phyloP scores from a whole-genome alignment of 352 stramenopile genomes.

The Phytophthora crassamura region DNA sequence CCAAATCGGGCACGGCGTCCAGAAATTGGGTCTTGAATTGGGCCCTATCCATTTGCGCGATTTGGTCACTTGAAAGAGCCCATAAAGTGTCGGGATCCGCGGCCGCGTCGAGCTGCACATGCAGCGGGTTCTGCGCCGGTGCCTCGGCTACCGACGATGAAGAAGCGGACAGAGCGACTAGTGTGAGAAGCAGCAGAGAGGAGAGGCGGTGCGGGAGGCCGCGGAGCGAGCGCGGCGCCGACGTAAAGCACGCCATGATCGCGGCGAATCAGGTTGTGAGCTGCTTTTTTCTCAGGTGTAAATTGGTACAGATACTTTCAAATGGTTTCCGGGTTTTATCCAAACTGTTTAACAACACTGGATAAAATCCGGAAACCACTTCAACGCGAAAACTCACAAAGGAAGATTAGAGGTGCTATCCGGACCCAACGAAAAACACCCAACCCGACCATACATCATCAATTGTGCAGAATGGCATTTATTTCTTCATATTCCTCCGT shows the following conservation, averaged over 20 bases:
- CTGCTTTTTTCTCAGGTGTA: no score
- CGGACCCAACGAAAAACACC: no score
- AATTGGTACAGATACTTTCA: no score
- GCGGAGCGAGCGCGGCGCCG: neutral
- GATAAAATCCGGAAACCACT: no score
- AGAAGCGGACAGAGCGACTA: neutral
- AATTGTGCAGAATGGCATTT: no score
- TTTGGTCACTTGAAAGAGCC: conserved; percentile 30
- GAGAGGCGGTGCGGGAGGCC: neutral
- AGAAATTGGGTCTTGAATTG: conserved; percentile 48
- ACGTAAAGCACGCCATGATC: conserved; percentile 13
- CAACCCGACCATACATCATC: no score
- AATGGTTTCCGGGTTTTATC: no score
- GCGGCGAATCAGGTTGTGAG: conserved; percentile 18
- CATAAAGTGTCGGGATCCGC: conserved; percentile 26
- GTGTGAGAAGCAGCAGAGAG: neutral
- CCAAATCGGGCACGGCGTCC: conserved; percentile 62
- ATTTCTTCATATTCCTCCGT: no score
- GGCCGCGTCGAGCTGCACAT: conserved; percentile 6
- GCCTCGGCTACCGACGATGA: neutral
- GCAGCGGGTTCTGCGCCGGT: conserved; percentile 15
- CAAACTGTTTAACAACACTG: no score
- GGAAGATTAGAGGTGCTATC: no score
- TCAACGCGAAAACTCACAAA: no score
- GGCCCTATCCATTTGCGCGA: conserved; percentile 30